phyloP scores from a whole-genome alignment of 768 basidiomycete species.

The Xerocomellus chrysenteron region DNA sequence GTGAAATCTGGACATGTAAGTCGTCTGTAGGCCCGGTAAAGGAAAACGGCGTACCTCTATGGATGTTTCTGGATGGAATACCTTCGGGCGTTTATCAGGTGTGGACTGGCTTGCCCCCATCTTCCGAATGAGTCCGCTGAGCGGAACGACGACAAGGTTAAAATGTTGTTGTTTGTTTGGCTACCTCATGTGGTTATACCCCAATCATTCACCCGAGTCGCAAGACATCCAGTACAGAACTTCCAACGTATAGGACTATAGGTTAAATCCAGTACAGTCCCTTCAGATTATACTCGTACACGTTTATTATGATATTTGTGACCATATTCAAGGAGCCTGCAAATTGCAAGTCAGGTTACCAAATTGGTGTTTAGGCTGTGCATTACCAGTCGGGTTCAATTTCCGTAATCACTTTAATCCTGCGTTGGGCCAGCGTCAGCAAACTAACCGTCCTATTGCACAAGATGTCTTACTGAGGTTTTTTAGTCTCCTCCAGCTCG shows the following conservation, averaged over 20 bases:
- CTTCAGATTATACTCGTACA: not conserved
- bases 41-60: conserved; percentile 44
- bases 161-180: conserved; percentile 13
- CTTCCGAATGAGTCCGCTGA: not conserved
- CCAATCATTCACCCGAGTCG: too few relatives aligned
- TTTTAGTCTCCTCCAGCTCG: conserved; percentile 96
- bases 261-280: not conserved
- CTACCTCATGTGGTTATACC: not conserved
- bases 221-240: not conserved
- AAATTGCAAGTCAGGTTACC: conserved; percentile 2
- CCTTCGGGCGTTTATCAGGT: conserved; percentile 52
- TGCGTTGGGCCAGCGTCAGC: conserved; percentile 29
- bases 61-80: conserved; percentile 52
- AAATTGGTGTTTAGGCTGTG: not conserved
- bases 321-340: conserved; percentile 50
- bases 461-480: conserved; percentile 65
- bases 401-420: conserved; percentile 90
- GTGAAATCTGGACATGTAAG: conserved; percentile 62
- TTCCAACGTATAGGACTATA: not conserved
- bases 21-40: not conserved
- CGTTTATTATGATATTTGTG: conserved; percentile 44
- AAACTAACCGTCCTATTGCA: not conserved
- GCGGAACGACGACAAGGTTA: not conserved
- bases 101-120: conserved; percentile 78
- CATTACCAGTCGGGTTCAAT: conserved; percentile 91